phyloP scores from a whole-genome alignment of 768 basidiomycete species.

The Mrakia blollopis region DNA sequence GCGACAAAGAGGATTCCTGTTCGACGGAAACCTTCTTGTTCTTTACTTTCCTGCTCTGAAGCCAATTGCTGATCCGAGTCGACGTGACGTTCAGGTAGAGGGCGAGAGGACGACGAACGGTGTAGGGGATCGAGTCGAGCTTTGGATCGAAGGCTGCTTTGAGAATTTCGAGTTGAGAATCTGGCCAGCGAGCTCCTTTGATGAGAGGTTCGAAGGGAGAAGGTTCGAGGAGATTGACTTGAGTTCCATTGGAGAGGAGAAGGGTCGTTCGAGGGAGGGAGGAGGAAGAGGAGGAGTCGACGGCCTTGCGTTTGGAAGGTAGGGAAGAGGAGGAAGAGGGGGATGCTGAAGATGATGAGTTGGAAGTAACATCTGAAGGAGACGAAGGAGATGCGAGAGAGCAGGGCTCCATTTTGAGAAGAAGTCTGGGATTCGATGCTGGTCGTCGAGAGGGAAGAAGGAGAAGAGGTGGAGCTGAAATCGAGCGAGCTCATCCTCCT shows the following conservation, averaged over 20 bases:
- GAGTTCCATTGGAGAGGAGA: not conserved
- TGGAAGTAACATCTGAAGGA: no score
- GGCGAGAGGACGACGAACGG: not conserved
- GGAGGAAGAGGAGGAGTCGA: not conserved
- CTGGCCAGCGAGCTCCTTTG: not conserved
- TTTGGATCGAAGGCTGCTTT: not conserved
- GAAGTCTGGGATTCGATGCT: no score
- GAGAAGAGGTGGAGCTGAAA: no score
- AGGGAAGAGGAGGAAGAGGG: not conserved
- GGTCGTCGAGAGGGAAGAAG: no score
- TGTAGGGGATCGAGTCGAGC: not conserved
- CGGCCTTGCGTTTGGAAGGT: not conserved
- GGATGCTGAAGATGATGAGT: no score
- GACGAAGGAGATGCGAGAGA: no score
- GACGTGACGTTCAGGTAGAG: not conserved
- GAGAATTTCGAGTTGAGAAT: not conserved
- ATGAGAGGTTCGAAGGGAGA: not conserved
- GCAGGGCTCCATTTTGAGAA: no score
- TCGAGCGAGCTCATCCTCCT: no score
- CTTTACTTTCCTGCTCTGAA: not conserved
- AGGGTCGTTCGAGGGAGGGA: not conserved
- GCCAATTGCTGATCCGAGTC: not conserved
- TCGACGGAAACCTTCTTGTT: not conserved
- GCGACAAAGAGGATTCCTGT: not conserved
- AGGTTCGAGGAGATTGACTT: not conserved